Evolutionary conservation across 352 stramenopile species (phyloP), one percentile per base, ranked within the genome.

Genomic region (Aphanomyces cochlioides): DNA sequence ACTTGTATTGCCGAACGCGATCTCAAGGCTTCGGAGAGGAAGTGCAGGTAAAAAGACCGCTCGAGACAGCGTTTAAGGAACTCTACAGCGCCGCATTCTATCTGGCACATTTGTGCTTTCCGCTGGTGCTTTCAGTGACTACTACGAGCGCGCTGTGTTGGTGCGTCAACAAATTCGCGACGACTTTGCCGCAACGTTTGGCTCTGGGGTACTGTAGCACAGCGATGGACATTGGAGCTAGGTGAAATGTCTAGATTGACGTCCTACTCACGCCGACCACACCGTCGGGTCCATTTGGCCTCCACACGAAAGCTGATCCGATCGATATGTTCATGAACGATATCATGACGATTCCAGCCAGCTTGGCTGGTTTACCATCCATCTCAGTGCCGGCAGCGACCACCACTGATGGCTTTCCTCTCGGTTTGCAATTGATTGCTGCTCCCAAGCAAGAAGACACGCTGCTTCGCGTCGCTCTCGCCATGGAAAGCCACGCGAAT

Each of bases 91-190:
- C 10, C 88, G 93, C 43, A 94, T 98, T 59, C 72, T 97, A 15
- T 93, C 90, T 15, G 93, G 93, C n/a, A 93, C 86, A 12, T 96
- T 92, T 57, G 89, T 97, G 19, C 75, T 98, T 13, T 97, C 87
- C 1, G 87, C 86, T 13, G 86, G 85, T 37, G 89, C 87, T 3
- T 90, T 94, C 72, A 88, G 87, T 47, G 85, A 93, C 59, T 97
- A 97, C 76, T 98, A 97, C 66, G 87, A 96, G 65, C 80, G 88
- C 60, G 89, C 89, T 0, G 80, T 95, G 47, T 79, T 92, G 70
- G 67, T 93, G 63, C 85, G 85, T 45, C 79, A 93, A 65, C 80
- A 80, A 17, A 92, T 95, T 66, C 85, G 87, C 19, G 71, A 89
- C 34, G 87, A 95, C 63, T 95, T 95, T 70, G 64, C 64, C 47